Evolutionary conservation across 768 basidiomycete genomes (phyloP).

Genomic region (Tricholoma matsutake): DNA sequence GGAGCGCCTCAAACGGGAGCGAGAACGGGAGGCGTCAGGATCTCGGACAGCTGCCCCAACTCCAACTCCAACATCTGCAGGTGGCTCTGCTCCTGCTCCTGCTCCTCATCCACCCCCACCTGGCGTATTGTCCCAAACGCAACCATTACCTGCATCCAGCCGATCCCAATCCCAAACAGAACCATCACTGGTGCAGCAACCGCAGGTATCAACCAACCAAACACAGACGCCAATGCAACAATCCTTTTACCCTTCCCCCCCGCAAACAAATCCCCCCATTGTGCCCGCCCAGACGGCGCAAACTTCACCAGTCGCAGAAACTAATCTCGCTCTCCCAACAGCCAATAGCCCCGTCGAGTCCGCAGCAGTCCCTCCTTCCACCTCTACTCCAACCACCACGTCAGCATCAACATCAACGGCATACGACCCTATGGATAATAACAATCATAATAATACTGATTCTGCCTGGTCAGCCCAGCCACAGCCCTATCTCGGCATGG

Average conservation of each 20-base stretch:
- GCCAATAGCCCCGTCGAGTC: slow-evolving; percentile 12
- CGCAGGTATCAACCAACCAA: slow-evolving; percentile 9
- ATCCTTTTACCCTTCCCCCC: slow-evolving; percentile 66
- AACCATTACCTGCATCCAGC: slow-evolving; percentile 7
- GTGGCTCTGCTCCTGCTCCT: background rate
- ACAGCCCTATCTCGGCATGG: slow-evolving; percentile 30
- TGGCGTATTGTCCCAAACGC: slow-evolving; percentile 7
- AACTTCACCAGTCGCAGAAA: slow-evolving; percentile 5
- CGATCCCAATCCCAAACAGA: slow-evolving; percentile 19
- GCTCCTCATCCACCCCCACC: slow-evolving; percentile 9
- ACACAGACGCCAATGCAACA: slow-evolving; percentile 26
- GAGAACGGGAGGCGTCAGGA: slow-evolving; percentile 42
- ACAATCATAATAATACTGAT: slow-evolving; percentile 42
- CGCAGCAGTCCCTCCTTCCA: slow-evolving; percentile 9
- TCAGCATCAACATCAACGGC: slow-evolving; percentile 1
- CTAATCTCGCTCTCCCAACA: background rate
- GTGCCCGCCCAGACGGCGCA: slow-evolving; percentile 19
- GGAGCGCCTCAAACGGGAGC: slow-evolving; percentile 65
- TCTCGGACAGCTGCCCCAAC: slow-evolving; percentile 33
- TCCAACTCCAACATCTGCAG: slow-evolving; percentile 7
- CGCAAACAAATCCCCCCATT: slow-evolving; percentile 41
- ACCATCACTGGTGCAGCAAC: slow-evolving; percentile 10
- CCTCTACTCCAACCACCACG: slow-evolving; percentile 18
- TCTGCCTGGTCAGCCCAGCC: slow-evolving; percentile 31
- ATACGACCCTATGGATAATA: slow-evolving; percentile 41